Base-by-base conservation (phyloP, 2,329 filamentous ascomycete species). In the Alternaria ventricosa region DNA sequence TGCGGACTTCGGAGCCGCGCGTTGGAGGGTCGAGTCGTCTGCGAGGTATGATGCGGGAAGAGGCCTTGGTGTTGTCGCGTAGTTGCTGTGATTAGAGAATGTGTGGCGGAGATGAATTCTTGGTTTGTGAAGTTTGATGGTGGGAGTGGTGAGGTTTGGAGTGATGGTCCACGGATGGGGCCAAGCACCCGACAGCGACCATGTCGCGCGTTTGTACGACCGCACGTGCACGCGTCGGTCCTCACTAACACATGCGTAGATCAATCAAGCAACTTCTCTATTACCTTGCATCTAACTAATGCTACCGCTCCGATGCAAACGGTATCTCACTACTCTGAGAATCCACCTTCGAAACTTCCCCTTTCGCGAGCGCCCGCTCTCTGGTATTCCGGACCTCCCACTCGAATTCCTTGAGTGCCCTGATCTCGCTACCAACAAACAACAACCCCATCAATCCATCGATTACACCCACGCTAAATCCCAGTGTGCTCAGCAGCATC, bases 401-500 rank as follows among this genome's bases (percentile, higher is more conserved):
- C 77, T 96, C 89, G 81, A 98, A 98, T 82, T 99, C 96, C 73
- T 89, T 90, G 58, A 99, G 82, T 5, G 91, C 90, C 62, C 93
- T 87, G 63, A 97, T 81, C 82, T 99, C 96, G 64, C 89, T 89
- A 11, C 91, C 90, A 62, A 97, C 90, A 78, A 99, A 99, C 53
- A 98, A 80, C 0, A 96, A 86, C 0, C 94, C 92, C 77, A 98
- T 92, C 44, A 98, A 81, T 0, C 95, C 94, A 75, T 97, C 92
- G 20, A 97, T 78, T 3, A 93, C 87, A 0, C 95, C 95, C 5
- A 90, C 89, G 15, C 87, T 87, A 33, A 98, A 85, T 3, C 89
- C 88, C 15, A 98, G 79, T n/a, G 90, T 93, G 75, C 91, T 92
- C 20, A 97, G 76, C 3, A 98, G 80, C 80, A 94, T 88, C 54